phyloP scores from a whole-genome alignment of 2,329 filamentous ascomycete genomes.

The Leptosphaerulina australis region DNA sequence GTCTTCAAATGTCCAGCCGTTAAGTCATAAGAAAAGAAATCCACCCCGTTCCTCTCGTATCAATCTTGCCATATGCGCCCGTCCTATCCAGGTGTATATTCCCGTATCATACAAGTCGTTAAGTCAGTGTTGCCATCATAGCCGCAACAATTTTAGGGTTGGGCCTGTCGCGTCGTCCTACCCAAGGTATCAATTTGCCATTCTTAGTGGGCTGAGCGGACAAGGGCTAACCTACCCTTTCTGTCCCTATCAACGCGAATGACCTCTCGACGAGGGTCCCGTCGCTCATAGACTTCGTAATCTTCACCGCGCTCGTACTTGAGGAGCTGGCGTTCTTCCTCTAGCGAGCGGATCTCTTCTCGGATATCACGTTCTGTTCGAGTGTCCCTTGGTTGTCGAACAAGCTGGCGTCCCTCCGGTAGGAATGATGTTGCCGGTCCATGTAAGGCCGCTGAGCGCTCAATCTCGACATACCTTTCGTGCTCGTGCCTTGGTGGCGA shows the following conservation, averaged over 20 bases:
- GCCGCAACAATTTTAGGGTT: conserved; percentile 54
- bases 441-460: conserved; percentile 55
- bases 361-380: conserved; percentile 68
- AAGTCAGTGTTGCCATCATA: conserved; percentile 53
- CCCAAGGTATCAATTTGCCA: conserved; percentile 45
- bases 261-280: conserved; percentile 58
- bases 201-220: conserved; percentile 69
- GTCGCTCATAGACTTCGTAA: conserved; percentile 67
- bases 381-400: conserved; percentile 24
- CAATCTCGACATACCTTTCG: conserved; percentile 49
- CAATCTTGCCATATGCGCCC: background rate
- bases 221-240: conserved; percentile 94
- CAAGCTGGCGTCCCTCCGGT: conserved; percentile 46
- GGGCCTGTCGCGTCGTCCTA: conserved; percentile 45
- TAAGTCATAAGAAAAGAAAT: background rate
- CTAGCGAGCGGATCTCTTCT: conserved; percentile 73
- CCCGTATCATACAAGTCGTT: conserved; percentile 4
- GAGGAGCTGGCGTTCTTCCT: conserved; percentile 67
- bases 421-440: conserved; percentile 58
- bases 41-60: background rate
- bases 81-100: background rate
- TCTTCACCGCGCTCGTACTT: conserved; percentile 63
- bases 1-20: conserved; percentile 12
- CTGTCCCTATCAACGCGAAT: conserved; percentile 83
- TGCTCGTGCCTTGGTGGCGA: conserved; percentile 45